Evolutionary conservation across 129 eudicot species (phyloP), one percentile per base, ranked within the genome.

Genomic region (Dittrichia graveolens): DNA sequence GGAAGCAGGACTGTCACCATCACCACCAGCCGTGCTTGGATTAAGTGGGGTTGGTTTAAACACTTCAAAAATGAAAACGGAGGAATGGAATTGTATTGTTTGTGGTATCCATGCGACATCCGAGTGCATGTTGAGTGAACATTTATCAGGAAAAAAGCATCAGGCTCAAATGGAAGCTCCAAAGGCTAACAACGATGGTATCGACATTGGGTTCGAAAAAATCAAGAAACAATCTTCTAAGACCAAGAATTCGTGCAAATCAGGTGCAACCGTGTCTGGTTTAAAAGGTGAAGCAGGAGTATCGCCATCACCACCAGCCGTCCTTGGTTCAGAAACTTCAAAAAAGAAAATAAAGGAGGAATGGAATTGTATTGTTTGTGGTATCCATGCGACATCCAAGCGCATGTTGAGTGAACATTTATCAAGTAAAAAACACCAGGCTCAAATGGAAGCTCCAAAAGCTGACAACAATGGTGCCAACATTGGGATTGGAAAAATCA

Each of bases 141-240:
- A 89, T 73, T 48, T 84, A 2, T 61, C 73, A n/a, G 96, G 93
- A 45, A 84, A 81, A 61, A 84, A 63, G 49, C 96, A 90, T 73
- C 85, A 78, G 70, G 38, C 85, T 14, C 81, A 77, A 60, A 83
- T 78, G 76, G 84, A 75, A 43, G 90, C 71, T 12, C 18, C 76
- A 41, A 48, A 40, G 35, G 57, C 72, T 5, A 12, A 69, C 10
- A 39, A 34, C 5, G 11, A 18, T 18, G 56, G 69, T 58, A 13
- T 7, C 24, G 40, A 65, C 24, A 65, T 46, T 65, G 57, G 55
- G 1, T 5, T 40, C 3, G 74, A 5, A 39, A 69, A 68, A 39
- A 8, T 8, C 46, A 49, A 67, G 60, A 66, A 3, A 5, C 49
- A 63, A 63, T 12, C 50, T 15, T 8, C 8, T 34, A 42, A 47